Evolutionary conservation across 306 rosid genomes (phyloP).

Genomic region (Cercis canadensis): DNA sequence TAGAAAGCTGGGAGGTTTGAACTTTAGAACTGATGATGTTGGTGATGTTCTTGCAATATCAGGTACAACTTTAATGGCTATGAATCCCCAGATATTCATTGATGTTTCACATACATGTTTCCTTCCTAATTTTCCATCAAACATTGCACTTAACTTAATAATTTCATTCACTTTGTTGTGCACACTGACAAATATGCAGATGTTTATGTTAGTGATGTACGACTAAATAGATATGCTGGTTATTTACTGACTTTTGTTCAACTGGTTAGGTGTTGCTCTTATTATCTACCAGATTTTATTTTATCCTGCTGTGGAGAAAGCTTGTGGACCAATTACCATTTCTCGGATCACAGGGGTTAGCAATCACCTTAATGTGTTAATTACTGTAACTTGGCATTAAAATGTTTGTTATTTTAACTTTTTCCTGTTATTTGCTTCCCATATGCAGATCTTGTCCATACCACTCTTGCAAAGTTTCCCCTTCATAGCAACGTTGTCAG

Average conservation of each 20-base stretch:
- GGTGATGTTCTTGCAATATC: constrained; percentile 63
- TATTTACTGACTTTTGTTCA: neutral
- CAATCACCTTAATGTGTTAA: neutral
- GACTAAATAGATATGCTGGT: neutral
- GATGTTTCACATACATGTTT: neutral
- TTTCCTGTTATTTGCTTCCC: neutral
- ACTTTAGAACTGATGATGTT: constrained; percentile 53
- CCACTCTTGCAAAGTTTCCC: constrained; percentile 74
- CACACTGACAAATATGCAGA: neutral
- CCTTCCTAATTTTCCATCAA: neutral
- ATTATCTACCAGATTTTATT: constrained; percentile 51
- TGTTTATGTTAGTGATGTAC: neutral
- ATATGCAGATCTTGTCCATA: constrained; percentile 61
- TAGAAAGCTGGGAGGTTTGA: constrained; percentile 54
- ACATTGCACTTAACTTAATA: neutral
- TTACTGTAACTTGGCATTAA: constrained; percentile 7
- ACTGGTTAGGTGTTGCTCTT: constrained; percentile 50
- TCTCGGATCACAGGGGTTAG: constrained; percentile 55
- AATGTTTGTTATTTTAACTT: neutral
- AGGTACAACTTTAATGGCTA: constrained; percentile 33
- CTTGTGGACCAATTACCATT: constrained; percentile 47
- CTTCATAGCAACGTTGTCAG: constrained; percentile 55
- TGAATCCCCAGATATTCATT: neutral
- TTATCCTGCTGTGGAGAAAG: constrained; percentile 54
- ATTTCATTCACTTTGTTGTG: neutral